phyloP scores from a whole-genome alignment of 768 basidiomycete species.

The Mycena latifolia region DNA sequence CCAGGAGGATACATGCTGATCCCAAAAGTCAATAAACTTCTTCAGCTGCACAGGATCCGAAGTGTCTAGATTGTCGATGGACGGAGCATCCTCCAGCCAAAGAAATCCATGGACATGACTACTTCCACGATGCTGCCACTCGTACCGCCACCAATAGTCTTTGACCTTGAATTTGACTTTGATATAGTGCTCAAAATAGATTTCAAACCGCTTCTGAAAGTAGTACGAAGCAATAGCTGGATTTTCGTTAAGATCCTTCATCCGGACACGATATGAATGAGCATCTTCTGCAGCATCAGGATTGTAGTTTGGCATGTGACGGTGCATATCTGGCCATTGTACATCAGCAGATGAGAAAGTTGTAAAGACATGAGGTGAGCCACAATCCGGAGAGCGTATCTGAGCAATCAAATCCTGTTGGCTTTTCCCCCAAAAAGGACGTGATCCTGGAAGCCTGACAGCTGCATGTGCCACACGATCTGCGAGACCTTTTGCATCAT shows the following conservation, averaged over 20 bases:
- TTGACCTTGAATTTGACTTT: constrained; percentile 32
- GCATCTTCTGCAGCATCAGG: constrained; percentile 30
- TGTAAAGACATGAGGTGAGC: constrained; percentile 43
- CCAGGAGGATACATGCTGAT: constrained; percentile 36
- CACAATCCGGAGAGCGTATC: constrained; percentile 37
- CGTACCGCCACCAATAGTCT: constrained; percentile 41
- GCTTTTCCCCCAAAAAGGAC: constrained; percentile 39
- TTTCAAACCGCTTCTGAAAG: no score
- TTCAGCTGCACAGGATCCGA: constrained; percentile 14
- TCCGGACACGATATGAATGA: constrained; percentile 14
- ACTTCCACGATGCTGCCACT: constrained; percentile 40
- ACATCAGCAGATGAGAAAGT: constrained; percentile 44
- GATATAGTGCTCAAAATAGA: constrained; percentile 4
- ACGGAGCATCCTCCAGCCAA: constrained; percentile 42
- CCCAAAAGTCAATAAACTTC: constrained; percentile 31
- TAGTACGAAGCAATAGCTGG: no score
- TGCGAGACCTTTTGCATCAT: constrained; percentile 35
- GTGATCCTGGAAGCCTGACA: constrained; percentile 37
- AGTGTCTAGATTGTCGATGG: constrained; percentile 31
- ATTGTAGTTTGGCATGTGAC: constrained; percentile 41
- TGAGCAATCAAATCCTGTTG: constrained; percentile 28
- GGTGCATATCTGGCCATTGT: constrained; percentile 48
- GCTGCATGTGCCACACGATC: constrained; percentile 35
- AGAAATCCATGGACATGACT: constrained; percentile 44
- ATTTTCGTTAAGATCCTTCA: no score